Evolutionary conservation across 768 basidiomycete species (phyloP).

Genomic region (Hygrophorus russula): DNA sequence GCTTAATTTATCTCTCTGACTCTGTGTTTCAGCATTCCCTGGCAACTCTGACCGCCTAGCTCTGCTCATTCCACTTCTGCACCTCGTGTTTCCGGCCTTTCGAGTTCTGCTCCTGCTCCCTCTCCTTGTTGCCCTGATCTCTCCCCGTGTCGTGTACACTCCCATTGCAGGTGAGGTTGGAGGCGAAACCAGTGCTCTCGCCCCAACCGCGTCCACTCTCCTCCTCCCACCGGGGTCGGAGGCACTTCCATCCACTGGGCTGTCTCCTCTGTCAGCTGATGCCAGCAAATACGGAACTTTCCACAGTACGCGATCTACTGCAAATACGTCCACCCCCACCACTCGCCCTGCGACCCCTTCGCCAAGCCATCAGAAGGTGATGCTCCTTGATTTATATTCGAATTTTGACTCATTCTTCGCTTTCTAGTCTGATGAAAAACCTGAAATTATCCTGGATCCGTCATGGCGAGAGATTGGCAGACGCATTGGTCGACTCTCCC

Average conservation of each 20-base stretch:
- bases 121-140: slow-evolving; percentile 47
- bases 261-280: slow-evolving; percentile 33
- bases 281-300: slow-evolving; percentile 71
- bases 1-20: slow-evolving; percentile 6
- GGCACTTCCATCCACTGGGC: slow-evolving; percentile 37
- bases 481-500: slow-evolving; percentile 55
- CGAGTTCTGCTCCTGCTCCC: slow-evolving; percentile 53
- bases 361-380: slow-evolving; percentile 19
- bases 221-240: slow-evolving; percentile 40
- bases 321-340: slow-evolving; percentile 40
- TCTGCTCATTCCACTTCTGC: slow-evolving; percentile 16
- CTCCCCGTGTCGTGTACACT: slow-evolving; percentile 57
- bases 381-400: not conserved
- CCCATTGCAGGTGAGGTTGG: slow-evolving; percentile 33
- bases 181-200: slow-evolving; percentile 20
- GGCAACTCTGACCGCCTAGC: no score
- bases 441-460: slow-evolving; percentile 49
- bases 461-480: slow-evolving; percentile 60
- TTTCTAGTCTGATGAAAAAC: slow-evolving; percentile 21
- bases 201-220: slow-evolving; percentile 38
- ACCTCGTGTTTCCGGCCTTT: slow-evolving; percentile 44
- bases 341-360: slow-evolving; percentile 42
- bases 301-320: slow-evolving; percentile 34
- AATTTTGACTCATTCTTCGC: not conserved
- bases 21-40: slow-evolving; percentile 4